Evolutionary conservation across 2,329 filamentous ascomycete species (phyloP).

Genomic region (Rutstroemia sp.): DNA sequence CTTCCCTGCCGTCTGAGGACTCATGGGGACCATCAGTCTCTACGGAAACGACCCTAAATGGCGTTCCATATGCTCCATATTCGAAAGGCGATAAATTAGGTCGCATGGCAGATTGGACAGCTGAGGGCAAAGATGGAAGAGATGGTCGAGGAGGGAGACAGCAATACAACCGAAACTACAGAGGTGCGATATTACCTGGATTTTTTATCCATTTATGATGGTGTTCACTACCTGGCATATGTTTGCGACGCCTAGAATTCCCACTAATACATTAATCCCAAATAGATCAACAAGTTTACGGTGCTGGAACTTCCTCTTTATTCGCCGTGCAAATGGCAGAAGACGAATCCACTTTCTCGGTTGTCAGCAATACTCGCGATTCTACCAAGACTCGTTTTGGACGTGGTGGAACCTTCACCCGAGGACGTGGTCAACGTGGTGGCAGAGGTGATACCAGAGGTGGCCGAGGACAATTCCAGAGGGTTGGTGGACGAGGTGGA

Average conservation of each 20-base stretch:
- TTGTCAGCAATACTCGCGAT: slow-evolving; percentile 91
- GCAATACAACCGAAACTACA: slow-evolving; percentile 88
- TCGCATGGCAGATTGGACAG: slow-evolving; percentile 97
- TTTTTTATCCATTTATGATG: slow-evolving; percentile 10
- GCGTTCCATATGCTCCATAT: slow-evolving; percentile 95
- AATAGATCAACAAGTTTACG: slow-evolving; percentile 92
- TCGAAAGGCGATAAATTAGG: slow-evolving; percentile 98
- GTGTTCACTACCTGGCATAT: slow-evolving; percentile 11
- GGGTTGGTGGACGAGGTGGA: slow-evolving; percentile 63
- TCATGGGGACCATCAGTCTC: slow-evolving; percentile 84
- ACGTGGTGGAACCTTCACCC: slow-evolving; percentile 83
- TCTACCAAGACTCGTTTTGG: slow-evolving; percentile 80
- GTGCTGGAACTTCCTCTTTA: slow-evolving; percentile 74
- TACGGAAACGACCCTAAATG: slow-evolving; percentile 81
- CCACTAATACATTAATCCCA: slow-evolving; percentile 10
- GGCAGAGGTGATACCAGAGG: slow-evolving; percentile 64
- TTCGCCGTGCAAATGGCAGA: slow-evolving; percentile 90
- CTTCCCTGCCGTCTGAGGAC: slow-evolving; percentile 65
- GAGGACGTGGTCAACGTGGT: slow-evolving; percentile 64
- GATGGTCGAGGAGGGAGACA: slow-evolving; percentile 67
- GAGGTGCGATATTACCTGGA: slow-evolving; percentile 51
- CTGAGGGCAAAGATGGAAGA: slow-evolving; percentile 77
- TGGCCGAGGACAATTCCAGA: slow-evolving; percentile 57
- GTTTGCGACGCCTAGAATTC: slow-evolving; percentile 3
- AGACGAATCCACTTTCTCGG: slow-evolving; percentile 95